Base-by-base conservation (phyloP, 2,329 filamentous ascomycete genomes). In the Ophiostoma triangulosporum region DNA sequence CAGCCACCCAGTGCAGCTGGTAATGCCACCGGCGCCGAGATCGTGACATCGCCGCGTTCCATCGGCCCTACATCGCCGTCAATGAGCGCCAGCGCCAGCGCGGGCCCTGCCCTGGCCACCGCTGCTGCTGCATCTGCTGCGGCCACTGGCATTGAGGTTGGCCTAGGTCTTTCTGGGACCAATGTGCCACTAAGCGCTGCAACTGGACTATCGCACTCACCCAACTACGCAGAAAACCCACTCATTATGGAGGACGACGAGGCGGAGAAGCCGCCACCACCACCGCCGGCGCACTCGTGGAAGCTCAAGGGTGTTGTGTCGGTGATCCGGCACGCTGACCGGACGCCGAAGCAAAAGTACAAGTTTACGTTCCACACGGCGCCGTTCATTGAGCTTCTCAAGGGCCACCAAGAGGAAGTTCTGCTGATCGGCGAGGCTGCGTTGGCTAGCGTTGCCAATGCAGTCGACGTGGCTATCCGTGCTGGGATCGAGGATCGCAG, bases 331-430 rank as follows among this genome's bases (percentile, higher is more conserved):
- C 93, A 98, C 68, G 94, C 94, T 3, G 93, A 98, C 69, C 84
- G 93, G 54, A 98, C 93, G 1, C 93, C 93, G 2, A 98, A 98
- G 70, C 93, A 98, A 63, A 98, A 98, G 66, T 96, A 96, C 75
- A 98, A 98, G 66, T 98, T 97, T 63, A 98, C 93, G 0, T 97
- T 98, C 62, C 93, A 98, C 64, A 95, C 89, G 0, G 88, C 90
- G 58, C 93, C 93, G 0, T 98, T 98, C 63, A 90, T 98, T 58
- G 87, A 95, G 59, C 75, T 98, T 4, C 78, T 98, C 40, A 95
- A 91, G 65, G 93, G 93, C 0, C 91, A 98, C 62, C 88, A 95
- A 63, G 91, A 97, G 67, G 93, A 98, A 65, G 93, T 98, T 1
- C 75, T 98, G 2, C 77, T 98, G 22, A 93, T 95, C 59, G 91